phyloP scores from a whole-genome alignment of 179 eudicot species.

The Gypsophila paniculata region DNA sequence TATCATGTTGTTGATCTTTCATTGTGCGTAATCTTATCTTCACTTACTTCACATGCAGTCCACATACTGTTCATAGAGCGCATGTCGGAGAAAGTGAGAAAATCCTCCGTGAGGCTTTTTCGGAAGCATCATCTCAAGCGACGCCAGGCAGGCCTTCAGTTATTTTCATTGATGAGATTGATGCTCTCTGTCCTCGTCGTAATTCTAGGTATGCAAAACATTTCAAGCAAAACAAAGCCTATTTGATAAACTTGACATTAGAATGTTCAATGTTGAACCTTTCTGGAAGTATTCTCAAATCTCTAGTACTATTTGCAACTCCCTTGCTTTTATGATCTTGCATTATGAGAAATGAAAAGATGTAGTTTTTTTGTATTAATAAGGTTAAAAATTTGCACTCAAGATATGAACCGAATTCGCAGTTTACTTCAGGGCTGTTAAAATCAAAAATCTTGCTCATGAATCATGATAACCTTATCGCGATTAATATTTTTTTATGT shows the following conservation, averaged over 20 bases:
- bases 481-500: neutral
- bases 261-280: neutral
- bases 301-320: neutral
- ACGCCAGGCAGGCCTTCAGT: conserved; percentile 73
- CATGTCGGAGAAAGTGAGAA: conserved; percentile 94
- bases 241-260: neutral
- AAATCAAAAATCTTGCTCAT: too few relatives aligned
- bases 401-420: too few relatives aligned
- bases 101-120: conserved; percentile 77
- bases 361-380: too few relatives aligned
- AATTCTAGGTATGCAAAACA: conserved; percentile 69
- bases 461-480: neutral
- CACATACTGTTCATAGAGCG: conserved; percentile 75
- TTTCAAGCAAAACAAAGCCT: conserved; percentile 3
- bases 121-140: conserved; percentile 68
- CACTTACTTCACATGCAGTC: conserved; percentile 52
- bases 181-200: conserved; percentile 87
- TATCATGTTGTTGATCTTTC: conserved; percentile 1
- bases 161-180: conserved; percentile 89
- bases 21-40: conserved; percentile 7
- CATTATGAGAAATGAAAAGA: neutral
- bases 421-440: too few relatives aligned
- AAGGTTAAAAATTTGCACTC: too few relatives aligned
- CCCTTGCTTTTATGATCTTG: neutral
- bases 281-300: neutral